Conservation (phyloP, 2,329 filamentous ascomycete species). For the Colletotrichum sp. region DNA sequence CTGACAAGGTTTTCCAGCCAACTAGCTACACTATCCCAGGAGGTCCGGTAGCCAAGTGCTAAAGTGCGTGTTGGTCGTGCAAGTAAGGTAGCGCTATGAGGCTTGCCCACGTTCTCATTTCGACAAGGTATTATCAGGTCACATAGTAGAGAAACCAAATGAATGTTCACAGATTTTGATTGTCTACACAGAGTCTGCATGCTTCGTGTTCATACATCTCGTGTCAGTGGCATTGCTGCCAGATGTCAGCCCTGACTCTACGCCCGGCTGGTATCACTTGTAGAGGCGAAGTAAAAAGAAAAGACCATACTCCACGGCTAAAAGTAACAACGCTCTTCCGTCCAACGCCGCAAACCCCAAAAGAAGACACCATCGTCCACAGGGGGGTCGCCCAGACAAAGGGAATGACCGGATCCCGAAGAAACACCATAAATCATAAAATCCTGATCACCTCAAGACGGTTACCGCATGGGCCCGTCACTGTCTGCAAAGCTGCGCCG, state of each 20-base stretch:
- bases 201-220: not conserved
- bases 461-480: not conserved
- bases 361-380: not conserved
- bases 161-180: not conserved
- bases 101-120: not conserved
- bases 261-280: not conserved
- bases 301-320: not conserved
- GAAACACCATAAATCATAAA: not conserved
- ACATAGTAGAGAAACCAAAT: not conserved
- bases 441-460: not conserved
- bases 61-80: not conserved
- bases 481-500: not conserved
- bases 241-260: not conserved
- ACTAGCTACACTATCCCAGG: slow-evolving; percentile 15
- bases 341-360: not conserved
- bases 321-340: not conserved
- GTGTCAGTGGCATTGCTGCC: slow-evolving; percentile 4
- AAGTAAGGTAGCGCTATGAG: not conserved
- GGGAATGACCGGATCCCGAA: not conserved
- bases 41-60: slow-evolving; percentile 15
- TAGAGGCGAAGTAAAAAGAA: not conserved
- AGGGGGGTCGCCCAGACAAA: not conserved
- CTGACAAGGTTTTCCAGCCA: not conserved
- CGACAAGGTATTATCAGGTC: not conserved
- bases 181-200: not conserved